Evolutionary conservation across 352 stramenopile species (phyloP), one percentile per base, ranked within the genome.

Genomic region (Phytopythium ostracodes): DNA sequence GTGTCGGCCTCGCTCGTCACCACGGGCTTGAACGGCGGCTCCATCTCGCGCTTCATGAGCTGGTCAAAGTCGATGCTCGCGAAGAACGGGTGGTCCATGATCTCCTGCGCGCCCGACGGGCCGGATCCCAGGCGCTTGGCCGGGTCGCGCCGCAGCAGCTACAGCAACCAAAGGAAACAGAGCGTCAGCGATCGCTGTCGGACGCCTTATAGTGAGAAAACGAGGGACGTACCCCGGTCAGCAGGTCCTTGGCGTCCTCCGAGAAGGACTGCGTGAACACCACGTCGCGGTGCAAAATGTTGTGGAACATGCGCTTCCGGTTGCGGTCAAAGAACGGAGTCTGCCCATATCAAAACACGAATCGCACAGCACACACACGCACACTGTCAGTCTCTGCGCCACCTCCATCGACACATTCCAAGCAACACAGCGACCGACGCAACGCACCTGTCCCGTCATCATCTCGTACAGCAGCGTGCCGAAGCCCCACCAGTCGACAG

Each of bases 301-400:
- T 97, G 74, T 96, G 84, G 75, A 97, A 98, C 93, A 98, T 98
- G 59, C 87, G 77, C 72, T 98, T 98, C 12, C 92, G 75, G 73
- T 98, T 98, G 52, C 94, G 92, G 68, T 98, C 94, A 61, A 97
- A 98, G 72, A 98, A 98, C 12, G 94, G 94, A 15, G 93, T 97
- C 79, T 95, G 72, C 25, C 22, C 27, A 65, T 20, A 47, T 0
- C 5, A 12, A n/a, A 15, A 2, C 18, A 20, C n/a, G 1, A n/a
- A n/a, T n/a, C n/a, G n/a, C n/a, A n/a, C n/a, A n/a, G n/a, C n/a
- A n/a, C n/a, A n/a, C n/a, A 66, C 43, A 25, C n/a, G n/a, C n/a
- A 38, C 50, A 49, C 5, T n/a, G 15, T 47, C 38, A 53, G 22
- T 31, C 55, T 20, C 29, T 22, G 49, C 42, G 22, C 6, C 15